Evolutionary conservation across 495 filamentous ascomycete species (phyloP), one percentile per base, ranked within the genome.

Genomic region (Aspergillus carlsbadensis): DNA sequence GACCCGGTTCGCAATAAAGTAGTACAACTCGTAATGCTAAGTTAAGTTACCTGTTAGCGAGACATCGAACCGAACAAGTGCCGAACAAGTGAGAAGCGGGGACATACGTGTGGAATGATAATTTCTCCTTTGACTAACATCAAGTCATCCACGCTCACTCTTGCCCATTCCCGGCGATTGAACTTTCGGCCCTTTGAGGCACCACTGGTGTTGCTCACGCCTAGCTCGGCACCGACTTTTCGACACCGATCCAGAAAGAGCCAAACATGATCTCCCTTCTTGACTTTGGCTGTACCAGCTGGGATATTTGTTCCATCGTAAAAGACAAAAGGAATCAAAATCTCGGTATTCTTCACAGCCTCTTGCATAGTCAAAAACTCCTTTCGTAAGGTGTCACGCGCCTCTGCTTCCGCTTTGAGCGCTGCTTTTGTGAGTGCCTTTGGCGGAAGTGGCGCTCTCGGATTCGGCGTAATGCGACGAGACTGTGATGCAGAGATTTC

Each of bases 291-390:
- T 17, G 80, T 75, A 18, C 95, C 88, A 22, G 89, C 86, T 1
- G 92, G 86, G n/a, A 90, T 92, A 69, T 94, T 93, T 4, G 91
- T 95, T n/a, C 94, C 94, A 56, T 98, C 95, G 71, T 96, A 98
- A 66, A 98, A 98, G 20, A 97, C 91, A 71, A 98, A 98, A 0
- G 94, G 94, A 3, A 98, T 90, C 37, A 87, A 76, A 18, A 98
- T 91, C 65, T 96, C 91, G 21, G 92, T 90, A 33, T 84, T 84
- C 74, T 95, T 96, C 53, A 98, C 87, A 2, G 85, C 83, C 44
- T 95, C 90, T 69, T 97, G 94, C 64, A 93, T 81, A 8, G 72
- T 71, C 29, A 96, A 58, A 61, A 96, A 98, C 63, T 97, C 89
- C 57, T 90, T 90, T 10, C 93, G 85, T 39, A 96, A 71, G 36